Conservation (phyloP, 1,284 basidiomycete species). For the Wolfiporia cocos region DNA sequence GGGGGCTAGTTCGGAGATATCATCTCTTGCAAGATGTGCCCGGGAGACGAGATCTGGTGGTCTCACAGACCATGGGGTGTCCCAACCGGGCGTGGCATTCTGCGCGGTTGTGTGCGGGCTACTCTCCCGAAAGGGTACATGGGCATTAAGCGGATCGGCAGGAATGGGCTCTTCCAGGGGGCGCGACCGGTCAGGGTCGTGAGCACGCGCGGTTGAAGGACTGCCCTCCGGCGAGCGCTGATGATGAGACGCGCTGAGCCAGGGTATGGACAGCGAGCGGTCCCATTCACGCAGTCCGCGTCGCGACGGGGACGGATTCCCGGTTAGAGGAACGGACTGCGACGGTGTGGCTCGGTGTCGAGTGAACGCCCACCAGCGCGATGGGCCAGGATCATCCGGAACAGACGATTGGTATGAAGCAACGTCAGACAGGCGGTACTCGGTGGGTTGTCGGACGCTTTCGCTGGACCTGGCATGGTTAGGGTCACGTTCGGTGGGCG, state of each 20-base stretch:
- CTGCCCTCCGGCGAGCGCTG: slow-evolving; percentile 25
- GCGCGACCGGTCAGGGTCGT: slow-evolving; percentile 11
- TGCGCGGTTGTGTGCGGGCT: slow-evolving; percentile 48
- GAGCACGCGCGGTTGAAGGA: slow-evolving; percentile 10
- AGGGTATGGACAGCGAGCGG: slow-evolving; percentile 24
- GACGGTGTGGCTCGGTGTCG: slow-evolving; percentile 20
- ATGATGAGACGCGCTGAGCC: slow-evolving; percentile 20
- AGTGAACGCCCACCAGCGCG: slow-evolving; percentile 66
- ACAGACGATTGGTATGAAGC: slow-evolving; percentile 46
- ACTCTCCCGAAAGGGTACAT: slow-evolving; percentile 34
- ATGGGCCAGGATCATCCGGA: slow-evolving; percentile 32
- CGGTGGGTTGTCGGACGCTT: slow-evolving; percentile 23
- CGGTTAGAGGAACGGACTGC: slow-evolving; percentile 10
- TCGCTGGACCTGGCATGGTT: slow-evolving; percentile 8
- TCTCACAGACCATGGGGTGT: slow-evolving; percentile 59
- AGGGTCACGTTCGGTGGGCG: slow-evolving; percentile 46
- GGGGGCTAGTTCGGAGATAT: slow-evolving; percentile 1
- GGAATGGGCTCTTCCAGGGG: slow-evolving; percentile 9
- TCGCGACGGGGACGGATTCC: slow-evolving; percentile 16
- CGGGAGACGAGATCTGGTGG: slow-evolving; percentile 15
- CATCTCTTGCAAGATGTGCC: background rate
- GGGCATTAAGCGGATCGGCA: slow-evolving; percentile 26
- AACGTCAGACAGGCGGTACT: slow-evolving; percentile 42
- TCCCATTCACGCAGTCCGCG: slow-evolving; percentile 15
- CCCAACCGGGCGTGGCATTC: slow-evolving; percentile 56